These are phyloP conservation scores for Daldinia caldariorum DNA, from an alignment of 495 filamentous ascomycete genomes.

Conservation along the genomic window DNA sequence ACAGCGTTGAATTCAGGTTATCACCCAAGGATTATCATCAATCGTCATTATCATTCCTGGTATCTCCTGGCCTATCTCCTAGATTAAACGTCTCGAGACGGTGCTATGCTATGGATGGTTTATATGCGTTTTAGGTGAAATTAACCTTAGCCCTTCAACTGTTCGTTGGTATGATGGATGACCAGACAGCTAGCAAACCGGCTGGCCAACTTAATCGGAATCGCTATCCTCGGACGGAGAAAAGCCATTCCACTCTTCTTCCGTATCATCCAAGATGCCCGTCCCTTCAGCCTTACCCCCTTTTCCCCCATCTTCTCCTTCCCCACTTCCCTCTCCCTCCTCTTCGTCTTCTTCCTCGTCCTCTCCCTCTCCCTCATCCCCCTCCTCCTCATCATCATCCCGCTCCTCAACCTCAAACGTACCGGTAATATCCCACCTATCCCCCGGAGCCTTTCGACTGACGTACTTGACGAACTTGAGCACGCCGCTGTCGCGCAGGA, in stretches of 20 bases:
- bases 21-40: neutral
- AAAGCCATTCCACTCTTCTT: constrained; percentile 61
- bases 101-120: neutral
- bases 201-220: constrained; percentile 47
- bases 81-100: neutral
- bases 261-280: constrained; percentile 53
- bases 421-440: constrained; percentile 90
- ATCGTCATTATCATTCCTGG: constrained; percentile 1
- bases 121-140: neutral
- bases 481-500: constrained; percentile 84
- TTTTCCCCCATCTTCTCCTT: too few relatives aligned
- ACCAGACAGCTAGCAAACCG: neutral
- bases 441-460: constrained; percentile 79
- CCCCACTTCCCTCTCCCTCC: constrained; percentile 37
- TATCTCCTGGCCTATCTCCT: neutral
- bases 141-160: neutral
- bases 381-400: constrained; percentile 53
- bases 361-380: constrained; percentile 41
- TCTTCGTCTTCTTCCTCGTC: constrained; percentile 52
- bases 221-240: constrained; percentile 55
- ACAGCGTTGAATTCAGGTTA: neutral
- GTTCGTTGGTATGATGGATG: too few relatives aligned
- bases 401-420: constrained; percentile 65
- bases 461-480: constrained; percentile 98
- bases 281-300: neutral